Evolutionary conservation across 768 basidiomycete genomes (phyloP), one percentile per base, ranked within the genome.

Genomic region (Ramaria rubella): DNA sequence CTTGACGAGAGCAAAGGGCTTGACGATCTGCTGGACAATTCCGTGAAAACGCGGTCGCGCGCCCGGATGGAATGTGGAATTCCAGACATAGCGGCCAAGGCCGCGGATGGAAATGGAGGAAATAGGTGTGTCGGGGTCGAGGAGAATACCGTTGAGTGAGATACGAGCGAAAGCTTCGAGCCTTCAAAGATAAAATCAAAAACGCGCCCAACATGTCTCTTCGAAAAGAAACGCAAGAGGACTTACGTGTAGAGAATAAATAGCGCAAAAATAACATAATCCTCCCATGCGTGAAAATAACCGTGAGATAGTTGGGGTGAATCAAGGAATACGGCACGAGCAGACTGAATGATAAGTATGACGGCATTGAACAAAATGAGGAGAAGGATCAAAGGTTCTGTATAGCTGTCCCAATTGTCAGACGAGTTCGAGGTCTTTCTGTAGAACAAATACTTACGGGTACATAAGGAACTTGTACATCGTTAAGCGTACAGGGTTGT

Each of bases 271-370:
- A 97, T 73, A 19, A 77, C 83, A 64, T 81, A 86, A 69, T 97
- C 94, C 64, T 94, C 91, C 94, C 94, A 97, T 12, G 70, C 61
- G 58, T 86, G 82, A 71, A 97, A 96, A 73, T 88, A 97, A 7
- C 92, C 92, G 49, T 30, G 73, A 4, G 67, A 64, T 3, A 61
- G 65, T 33, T 58, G 48, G 9, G 45, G 31, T 59, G 53, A 14
- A 17, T 34, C 42, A 21, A 86, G 71, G 19, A 81, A 79, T 30
- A 84, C 67, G 3, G 85, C 72, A 52, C 73, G 77, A 33, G 87
- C 80, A 7, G 90, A 81, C 71, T 97, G 94, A 23, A 88, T 77
- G 4, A 89, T 85, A 49, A 97, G 75, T 21, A 94, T 75, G 56
- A 90, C 75, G 19, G 90, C 89, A 65, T 96, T 87, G 60, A 86